Base-by-base conservation (phyloP, 306 rosid species). In the Vigna trinervia region DNA sequence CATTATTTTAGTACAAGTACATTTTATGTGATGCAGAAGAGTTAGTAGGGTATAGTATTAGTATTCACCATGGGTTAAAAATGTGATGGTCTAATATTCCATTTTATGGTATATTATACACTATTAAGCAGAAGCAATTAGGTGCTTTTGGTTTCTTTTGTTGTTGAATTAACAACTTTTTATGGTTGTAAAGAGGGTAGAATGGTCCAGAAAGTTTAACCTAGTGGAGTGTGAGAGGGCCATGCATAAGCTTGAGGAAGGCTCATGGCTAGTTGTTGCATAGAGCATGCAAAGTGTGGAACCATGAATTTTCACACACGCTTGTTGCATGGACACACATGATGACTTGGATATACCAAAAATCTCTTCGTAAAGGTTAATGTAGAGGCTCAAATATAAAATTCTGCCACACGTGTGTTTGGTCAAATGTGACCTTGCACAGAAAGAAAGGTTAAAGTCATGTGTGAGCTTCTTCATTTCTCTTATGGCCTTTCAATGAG, bases 261-360 rank as follows among this genome's bases (percentile, higher is more conserved):
- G 64, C 88, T 79, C 86, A 82, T 79, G 88, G 69, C 70, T 64
- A 12, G 23, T 43, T 62, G 58, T 58, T 66, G 73, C 48, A 70
- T 5, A 7, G 17, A 51, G 36, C 74, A 70, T 46, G 80, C 47
- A 32, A 51, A 61, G 38, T 79, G 86, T 82, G 88, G 43, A 22
- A 2, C 8, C 9, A 38, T 50, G 63, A 53, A 71, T 57, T 78
- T 51, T n/a, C 6, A 46, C 86, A 78, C 88, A 82, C 85, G 75
- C 81, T 59, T 12, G 34, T 64, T 82, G 60, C 84, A 75, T 51
- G 84, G 77, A 70, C 63, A 56, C 9, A 43, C 50, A 45, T 45
- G 19, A 57, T 85, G 76, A 68, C 71, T 60, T 32, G 79, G 86
- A 82, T 61, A 56, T 52, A 14, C 50, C 8, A 45, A 17, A 75